These are phyloP conservation scores for Excoecaria cochinchinensis DNA, from an alignment of 345 rosid species.

Conservation along the genomic window DNA sequence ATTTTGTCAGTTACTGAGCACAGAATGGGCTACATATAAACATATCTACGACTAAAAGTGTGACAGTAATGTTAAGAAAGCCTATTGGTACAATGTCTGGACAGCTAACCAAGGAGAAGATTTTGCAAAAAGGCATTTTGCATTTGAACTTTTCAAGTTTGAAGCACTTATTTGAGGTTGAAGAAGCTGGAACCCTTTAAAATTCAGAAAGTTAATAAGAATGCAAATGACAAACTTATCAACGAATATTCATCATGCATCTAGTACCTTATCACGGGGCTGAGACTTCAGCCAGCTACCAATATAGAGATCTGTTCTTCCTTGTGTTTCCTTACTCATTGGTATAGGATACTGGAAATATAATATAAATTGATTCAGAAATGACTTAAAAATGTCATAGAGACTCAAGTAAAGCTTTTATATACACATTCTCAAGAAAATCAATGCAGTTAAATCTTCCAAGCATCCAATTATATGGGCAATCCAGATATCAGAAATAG, in stretches of 20 bases:
- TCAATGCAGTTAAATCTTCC: not conserved
- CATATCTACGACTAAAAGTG: not conserved
- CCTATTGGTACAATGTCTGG: not conserved
- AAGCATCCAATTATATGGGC: not conserved
- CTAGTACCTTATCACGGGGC: constrained; percentile 76
- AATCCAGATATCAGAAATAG: not conserved
- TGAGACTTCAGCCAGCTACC: constrained; percentile 83
- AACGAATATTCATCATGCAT: constrained; percentile 1
- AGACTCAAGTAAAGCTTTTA: not conserved
- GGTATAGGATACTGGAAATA: constrained; percentile 71
- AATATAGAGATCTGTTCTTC: constrained; percentile 76
- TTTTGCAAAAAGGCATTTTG: not conserved
- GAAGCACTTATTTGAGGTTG: not conserved
- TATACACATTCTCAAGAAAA: not conserved
- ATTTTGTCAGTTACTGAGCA: not conserved
- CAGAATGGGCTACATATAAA: constrained; percentile 3
- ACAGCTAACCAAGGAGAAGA: not conserved
- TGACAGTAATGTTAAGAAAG: not conserved
- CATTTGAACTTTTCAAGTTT: constrained; percentile 7
- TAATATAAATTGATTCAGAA: constrained; percentile 4
- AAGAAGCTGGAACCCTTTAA: not conserved
- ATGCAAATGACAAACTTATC: not conserved
- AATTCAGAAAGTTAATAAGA: not conserved
- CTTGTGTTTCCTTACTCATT: constrained; percentile 82
- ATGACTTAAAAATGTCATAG: not conserved